A percentile compares a stretch with the other conserved stretches of the same genome.
Evolutionary conservation across 176 grass and related monocot genomes (phyloP).

Genomic region (Rhynchospora pubera): DNA sequence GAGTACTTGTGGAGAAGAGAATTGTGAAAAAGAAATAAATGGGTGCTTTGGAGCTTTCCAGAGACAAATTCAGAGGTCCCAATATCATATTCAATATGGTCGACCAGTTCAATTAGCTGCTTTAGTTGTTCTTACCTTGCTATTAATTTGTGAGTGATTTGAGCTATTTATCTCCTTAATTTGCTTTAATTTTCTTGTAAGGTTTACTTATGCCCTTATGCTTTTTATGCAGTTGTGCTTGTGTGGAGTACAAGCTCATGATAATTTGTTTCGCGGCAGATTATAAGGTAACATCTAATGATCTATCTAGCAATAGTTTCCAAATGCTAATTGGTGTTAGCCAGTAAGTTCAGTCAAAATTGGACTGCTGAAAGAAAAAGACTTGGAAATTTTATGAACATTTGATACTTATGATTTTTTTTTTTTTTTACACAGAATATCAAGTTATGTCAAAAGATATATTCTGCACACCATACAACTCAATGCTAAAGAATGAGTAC

Average conservation of each 20-base stretch:
- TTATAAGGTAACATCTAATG: neutral
- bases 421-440: neutral
- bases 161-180: neutral
- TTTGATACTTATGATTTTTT: neutral
- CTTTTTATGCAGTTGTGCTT: constrained; percentile 10
- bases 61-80: constrained; percentile 65
- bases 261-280: constrained; percentile 5
- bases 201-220: constrained; percentile 5
- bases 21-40: constrained; percentile 65
- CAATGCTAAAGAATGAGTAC: neutral
- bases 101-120: constrained; percentile 10
- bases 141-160: constrained; percentile 22
- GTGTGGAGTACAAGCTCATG: constrained; percentile 22
- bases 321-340: neutral
- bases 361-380: neutral
- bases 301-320: neutral
- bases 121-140: neutral
- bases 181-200: neutral
- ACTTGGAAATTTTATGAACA: neutral
- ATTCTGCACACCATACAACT: neutral
- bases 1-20: constrained; percentile 40
- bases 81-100: constrained; percentile 65
- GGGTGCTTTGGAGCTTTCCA: constrained; percentile 56
- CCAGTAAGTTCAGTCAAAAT: neutral
- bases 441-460: neutral